phyloP scores from a whole-genome alignment of 768 basidiomycete genomes.

The Thelephora ganbajun region DNA sequence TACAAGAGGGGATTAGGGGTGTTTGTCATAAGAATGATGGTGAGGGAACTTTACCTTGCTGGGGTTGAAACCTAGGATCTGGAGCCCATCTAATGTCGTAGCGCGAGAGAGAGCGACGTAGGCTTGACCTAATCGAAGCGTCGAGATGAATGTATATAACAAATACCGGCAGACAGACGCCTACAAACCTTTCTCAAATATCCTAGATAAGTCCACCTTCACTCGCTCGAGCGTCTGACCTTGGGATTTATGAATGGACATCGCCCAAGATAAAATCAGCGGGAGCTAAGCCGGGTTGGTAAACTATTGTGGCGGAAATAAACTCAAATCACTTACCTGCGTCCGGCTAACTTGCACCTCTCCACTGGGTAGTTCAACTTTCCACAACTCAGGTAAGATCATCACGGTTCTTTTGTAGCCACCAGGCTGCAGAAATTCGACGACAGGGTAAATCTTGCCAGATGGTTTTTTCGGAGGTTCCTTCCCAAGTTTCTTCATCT shows the following conservation, averaged over 20 bases:
- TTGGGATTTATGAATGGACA: slow-evolving; percentile 97
- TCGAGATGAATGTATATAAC: neutral
- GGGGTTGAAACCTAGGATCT: slow-evolving; percentile 37
- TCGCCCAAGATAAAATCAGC: slow-evolving; percentile 88
- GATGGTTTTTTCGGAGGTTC: neutral
- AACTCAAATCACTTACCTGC: slow-evolving; percentile 40
- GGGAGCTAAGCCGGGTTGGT: slow-evolving; percentile 45
- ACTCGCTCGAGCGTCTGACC: slow-evolving; percentile 93
- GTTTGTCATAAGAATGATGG: neutral
- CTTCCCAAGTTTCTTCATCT: slow-evolving; percentile 2
- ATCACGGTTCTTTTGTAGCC: slow-evolving; percentile 39
- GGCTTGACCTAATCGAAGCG: slow-evolving; percentile 23
- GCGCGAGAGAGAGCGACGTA: slow-evolving; percentile 40
- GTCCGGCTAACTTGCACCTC: slow-evolving; percentile 67
- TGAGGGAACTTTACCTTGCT: slow-evolving; percentile 24
- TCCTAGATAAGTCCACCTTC: slow-evolving; percentile 82
- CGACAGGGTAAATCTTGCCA: slow-evolving; percentile 44
- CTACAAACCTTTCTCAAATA: slow-evolving; percentile 75
- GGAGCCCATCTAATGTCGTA: slow-evolving; percentile 36
- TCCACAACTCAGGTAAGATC: slow-evolving; percentile 66
- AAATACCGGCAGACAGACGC: neutral
- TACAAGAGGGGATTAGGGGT: slow-evolving; percentile 5
- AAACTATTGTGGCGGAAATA: neutral
- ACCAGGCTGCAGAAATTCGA: slow-evolving; percentile 60
- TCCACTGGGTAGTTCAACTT: slow-evolving; percentile 77